Percentiles rank a stretch among this genome's conserved stretches.
Evolutionary conservation across 352 stramenopile species (phyloP).

Genomic region (Pythium coloratum): DNA sequence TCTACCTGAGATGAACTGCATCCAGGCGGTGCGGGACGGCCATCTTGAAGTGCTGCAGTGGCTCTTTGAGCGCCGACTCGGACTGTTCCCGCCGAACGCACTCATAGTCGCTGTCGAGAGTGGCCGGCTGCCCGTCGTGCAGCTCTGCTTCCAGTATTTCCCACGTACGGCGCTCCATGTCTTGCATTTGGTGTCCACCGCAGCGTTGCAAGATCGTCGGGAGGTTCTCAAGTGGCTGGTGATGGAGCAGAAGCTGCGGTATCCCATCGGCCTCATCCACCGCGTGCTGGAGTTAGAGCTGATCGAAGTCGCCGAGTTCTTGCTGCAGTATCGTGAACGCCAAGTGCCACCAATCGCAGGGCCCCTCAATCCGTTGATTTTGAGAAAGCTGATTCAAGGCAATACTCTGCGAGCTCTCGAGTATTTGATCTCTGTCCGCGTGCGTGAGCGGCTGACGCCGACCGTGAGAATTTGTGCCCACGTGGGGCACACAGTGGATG

Average conservation of each 20-base stretch:
- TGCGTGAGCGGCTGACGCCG: background rate
- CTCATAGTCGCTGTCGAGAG: background rate
- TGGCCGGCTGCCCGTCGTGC: constrained; percentile 2
- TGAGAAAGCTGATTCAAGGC: constrained; percentile 6
- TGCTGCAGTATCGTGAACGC: constrained; percentile 2
- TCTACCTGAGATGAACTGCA: constrained; percentile 13
- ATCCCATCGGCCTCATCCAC: constrained; percentile 3
- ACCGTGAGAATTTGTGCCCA: background rate
- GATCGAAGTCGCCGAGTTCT: constrained; percentile 9
- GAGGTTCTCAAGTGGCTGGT: constrained; percentile 14
- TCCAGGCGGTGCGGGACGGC: constrained; percentile 1
- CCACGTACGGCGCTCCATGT: background rate
- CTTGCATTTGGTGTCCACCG: background rate
- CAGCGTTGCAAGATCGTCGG: background rate
- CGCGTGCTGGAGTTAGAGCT: background rate
- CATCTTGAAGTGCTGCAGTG: constrained; percentile 2
- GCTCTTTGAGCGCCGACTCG: constrained; percentile 4
- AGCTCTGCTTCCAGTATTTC: constrained; percentile 2
- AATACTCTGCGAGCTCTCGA: background rate
- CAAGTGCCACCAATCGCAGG: background rate
- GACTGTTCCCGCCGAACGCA: constrained; percentile 2
- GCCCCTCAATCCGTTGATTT: background rate
- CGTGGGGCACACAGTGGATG: background rate
- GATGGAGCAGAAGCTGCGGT: background rate
- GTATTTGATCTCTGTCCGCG: background rate